Percentiles rank a stretch among this genome's conserved stretches.
Conservation (phyloP, 2,329 filamentous ascomycete species). For the Westerdykella ornata region DNA sequence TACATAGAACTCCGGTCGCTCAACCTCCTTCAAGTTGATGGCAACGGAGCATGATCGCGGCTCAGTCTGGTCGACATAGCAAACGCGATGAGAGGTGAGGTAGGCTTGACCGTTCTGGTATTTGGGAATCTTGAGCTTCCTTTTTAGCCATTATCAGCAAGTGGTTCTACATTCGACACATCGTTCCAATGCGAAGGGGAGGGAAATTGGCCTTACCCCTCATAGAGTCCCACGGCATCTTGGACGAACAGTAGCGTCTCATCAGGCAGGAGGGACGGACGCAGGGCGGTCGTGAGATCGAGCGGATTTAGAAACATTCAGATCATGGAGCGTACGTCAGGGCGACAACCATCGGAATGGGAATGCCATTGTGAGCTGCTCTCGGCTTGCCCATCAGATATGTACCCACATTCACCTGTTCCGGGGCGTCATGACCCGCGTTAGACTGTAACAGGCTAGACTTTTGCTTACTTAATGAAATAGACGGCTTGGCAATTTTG, state of each 20-base stretch:
- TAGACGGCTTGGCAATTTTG: not conserved
- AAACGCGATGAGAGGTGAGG: conserved; percentile 88
- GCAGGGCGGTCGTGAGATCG: conserved; percentile 91
- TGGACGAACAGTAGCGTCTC: conserved; percentile 95
- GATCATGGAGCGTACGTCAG: conserved; percentile 28
- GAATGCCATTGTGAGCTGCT: conserved; percentile 1
- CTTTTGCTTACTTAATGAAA: conserved; percentile 1
- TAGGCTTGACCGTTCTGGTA: conserved; percentile 96
- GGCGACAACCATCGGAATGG: conserved; percentile 11
- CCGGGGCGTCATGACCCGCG: conserved; percentile 3
- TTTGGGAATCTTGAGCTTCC: conserved; percentile 85
- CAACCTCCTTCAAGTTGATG: conserved; percentile 83
- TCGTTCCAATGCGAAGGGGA: not conserved
- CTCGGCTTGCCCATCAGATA: not conserved
- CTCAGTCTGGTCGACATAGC: conserved; percentile 86
- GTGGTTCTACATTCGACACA: conserved; percentile 41
- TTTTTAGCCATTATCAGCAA: too few species aligned
- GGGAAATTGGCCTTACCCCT: conserved; percentile 59
- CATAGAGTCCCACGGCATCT: conserved; percentile 93
- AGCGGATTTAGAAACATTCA: conserved; percentile 97
- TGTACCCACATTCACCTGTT: conserved; percentile 2
- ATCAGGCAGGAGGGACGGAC: conserved; percentile 85
- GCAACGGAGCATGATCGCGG: conserved; percentile 78
- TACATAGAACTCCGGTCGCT: conserved; percentile 84
- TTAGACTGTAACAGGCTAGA: conserved; percentile 1